These are phyloP conservation scores for Magnolia sinica DNA, from an alignment of 164 flowering plant species.

Conservation along the genomic window DNA sequence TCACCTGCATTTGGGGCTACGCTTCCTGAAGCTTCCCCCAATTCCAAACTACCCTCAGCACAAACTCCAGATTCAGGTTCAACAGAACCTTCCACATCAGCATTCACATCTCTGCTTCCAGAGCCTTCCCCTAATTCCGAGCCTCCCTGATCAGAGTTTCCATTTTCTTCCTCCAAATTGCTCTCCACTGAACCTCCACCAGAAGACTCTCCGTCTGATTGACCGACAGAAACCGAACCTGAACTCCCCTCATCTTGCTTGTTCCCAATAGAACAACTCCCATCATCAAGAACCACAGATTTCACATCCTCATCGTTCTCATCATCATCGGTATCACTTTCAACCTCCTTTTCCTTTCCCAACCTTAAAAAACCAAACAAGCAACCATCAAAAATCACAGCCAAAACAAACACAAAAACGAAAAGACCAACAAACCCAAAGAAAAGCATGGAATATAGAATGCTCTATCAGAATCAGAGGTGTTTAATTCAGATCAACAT, in stretches of 20 bases:
- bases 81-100: conserved; percentile 8
- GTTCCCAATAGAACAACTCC: conserved; percentile 30
- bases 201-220: conserved; percentile 33
- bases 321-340: conserved; percentile 51
- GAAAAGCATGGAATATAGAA: neutral
- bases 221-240: conserved; percentile 42
- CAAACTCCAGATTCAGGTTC: conserved; percentile 7
- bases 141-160: conserved; percentile 10
- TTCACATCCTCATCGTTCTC: conserved; percentile 34
- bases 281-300: conserved; percentile 51
- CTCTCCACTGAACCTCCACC: conserved; percentile 40
- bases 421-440: too few species aligned
- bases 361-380: conserved; percentile 37
- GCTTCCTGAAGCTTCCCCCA: neutral
- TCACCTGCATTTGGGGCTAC: neutral
- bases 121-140: conserved; percentile 18
- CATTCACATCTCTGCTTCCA: conserved; percentile 12
- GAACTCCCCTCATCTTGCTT: conserved; percentile 50
- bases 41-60: conserved; percentile 2
- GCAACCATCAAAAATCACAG: conserved; percentile 1
- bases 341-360: conserved; percentile 64
- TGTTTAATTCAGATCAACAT: neutral
- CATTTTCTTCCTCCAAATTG: conserved; percentile 58
- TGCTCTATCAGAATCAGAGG: neutral
- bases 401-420: neutral